These are phyloP conservation scores for Oxytropis ochrocephala DNA, from an alignment of 306 rosid species.

Conservation along the genomic window DNA sequence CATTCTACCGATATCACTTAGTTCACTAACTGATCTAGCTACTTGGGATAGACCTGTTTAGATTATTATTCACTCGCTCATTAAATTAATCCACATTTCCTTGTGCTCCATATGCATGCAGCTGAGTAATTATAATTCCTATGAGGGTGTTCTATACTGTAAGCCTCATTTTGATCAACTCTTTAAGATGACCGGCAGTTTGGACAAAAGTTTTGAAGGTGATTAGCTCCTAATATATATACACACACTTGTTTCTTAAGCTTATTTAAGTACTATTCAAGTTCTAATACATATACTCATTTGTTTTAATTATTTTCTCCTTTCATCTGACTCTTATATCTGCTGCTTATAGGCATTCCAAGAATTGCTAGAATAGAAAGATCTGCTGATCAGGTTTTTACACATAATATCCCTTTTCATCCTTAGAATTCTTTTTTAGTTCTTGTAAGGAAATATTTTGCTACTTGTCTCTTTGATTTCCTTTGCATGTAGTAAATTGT, in stretches of 20 bases:
- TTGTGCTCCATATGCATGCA: slow-evolving; percentile 31
- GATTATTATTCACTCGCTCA: no score
- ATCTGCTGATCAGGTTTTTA: slow-evolving; percentile 59
- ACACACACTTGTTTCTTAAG: not conserved
- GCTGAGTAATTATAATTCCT: slow-evolving; percentile 81
- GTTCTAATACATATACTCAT: not conserved
- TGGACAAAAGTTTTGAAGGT: slow-evolving; percentile 97
- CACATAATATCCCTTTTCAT: not conserved
- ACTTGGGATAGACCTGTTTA: no score
- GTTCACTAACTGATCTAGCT: no score
- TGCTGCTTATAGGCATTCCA: slow-evolving; percentile 48
- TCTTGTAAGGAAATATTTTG: not conserved
- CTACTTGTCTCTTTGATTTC: not conserved
- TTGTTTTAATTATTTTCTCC: not conserved
- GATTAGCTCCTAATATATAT: not conserved
- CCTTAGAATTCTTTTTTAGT: not conserved
- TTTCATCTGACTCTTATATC: not conserved
- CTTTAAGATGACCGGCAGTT: slow-evolving; percentile 88
- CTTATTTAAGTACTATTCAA: not conserved
- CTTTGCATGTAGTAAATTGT: not conserved
- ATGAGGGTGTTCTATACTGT: slow-evolving; percentile 84
- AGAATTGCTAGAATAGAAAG: slow-evolving; percentile 56
- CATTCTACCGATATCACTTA: no score
- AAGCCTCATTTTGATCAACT: slow-evolving; percentile 97
- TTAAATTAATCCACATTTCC: not conserved